These are phyloP conservation scores for Suhomyces canberraensis DNA, from an alignment of 805 yeast species.

Conservation along the genomic window DNA sequence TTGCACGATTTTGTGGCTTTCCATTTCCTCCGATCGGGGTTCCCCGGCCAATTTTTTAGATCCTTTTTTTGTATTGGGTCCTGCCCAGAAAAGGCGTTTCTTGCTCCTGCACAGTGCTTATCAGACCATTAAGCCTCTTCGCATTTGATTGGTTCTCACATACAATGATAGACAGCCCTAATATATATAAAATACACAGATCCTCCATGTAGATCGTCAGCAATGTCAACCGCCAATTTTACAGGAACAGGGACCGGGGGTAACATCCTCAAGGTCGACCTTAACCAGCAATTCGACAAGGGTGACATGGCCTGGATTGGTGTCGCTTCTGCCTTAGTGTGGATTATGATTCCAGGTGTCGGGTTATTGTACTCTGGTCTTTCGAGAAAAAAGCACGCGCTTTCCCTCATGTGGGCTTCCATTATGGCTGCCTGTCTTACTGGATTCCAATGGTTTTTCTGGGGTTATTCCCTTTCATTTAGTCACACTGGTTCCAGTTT, in stretches of 20 bases:
- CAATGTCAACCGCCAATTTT: conserved; percentile 18
- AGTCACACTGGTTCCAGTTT: conserved; percentile 62
- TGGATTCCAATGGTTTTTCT: conserved; percentile 94
- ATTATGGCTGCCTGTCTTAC: conserved; percentile 82
- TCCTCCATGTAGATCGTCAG: no score
- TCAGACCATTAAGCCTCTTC: no score
- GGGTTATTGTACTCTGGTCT: conserved; percentile 92
- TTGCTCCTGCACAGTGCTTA: no score
- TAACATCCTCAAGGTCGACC: conserved; percentile 66
- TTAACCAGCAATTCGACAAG: conserved; percentile 64
- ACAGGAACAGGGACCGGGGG: conserved; percentile 76
- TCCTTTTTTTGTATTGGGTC: no score
- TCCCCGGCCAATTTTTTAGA: no score
- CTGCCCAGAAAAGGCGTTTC: no score
- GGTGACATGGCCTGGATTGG: conserved; percentile 88
- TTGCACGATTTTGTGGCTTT: no score
- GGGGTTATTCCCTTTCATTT: conserved; percentile 94
- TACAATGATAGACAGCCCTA: no score
- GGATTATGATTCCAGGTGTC: conserved; percentile 96
- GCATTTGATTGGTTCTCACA: no score
- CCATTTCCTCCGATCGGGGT: no score
- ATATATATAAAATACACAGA: no score
- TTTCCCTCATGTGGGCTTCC: conserved; percentile 91
- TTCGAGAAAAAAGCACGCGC: conserved; percentile 93
- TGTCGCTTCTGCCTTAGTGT: conserved; percentile 74